These are phyloP conservation scores for Salisapilia sapeloensis DNA, from an alignment of 352 stramenopile genomes.

Conservation along the genomic window DNA sequence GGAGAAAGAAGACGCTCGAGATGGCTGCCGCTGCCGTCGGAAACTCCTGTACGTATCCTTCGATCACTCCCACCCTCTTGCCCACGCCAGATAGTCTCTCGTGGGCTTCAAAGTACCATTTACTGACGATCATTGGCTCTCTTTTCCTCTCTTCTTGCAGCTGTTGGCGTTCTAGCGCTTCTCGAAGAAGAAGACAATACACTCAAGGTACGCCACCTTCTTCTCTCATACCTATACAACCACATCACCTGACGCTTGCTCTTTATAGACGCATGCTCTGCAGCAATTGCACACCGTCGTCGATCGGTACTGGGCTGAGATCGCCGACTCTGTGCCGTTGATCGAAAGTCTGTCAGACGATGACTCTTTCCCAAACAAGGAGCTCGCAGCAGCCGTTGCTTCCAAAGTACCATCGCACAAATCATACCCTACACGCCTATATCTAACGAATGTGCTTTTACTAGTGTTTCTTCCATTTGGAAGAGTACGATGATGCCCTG, in stretches of 20 bases:
- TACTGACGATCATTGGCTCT: neutral
- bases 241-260: conserved; percentile 4
- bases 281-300: conserved; percentile 86
- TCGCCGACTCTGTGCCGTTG: conserved; percentile 79
- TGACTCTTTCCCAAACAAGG: conserved; percentile 76
- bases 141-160: conserved; percentile 14
- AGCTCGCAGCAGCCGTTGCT: conserved; percentile 84
- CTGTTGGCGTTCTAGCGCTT: conserved; percentile 75
- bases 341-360: conserved; percentile 92
- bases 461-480: conserved; percentile 96
- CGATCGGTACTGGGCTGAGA: conserved; percentile 90
- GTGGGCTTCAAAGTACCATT: no score
- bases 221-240: neutral
- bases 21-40: no score
- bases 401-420: conserved; percentile 61
- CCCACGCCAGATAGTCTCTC: no score
- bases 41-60: conserved; percentile 31
- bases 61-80: no score
- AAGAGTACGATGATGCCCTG: conserved; percentile 93
- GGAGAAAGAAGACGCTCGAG: no score
- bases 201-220: conserved; percentile 40
- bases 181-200: conserved; percentile 84
- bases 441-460: conserved; percentile 1
- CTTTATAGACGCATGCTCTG: conserved; percentile 65
- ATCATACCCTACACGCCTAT: no score